phyloP scores from a whole-genome alignment of 495 filamentous ascomycete genomes.

The Penicillium simplicissimum region DNA sequence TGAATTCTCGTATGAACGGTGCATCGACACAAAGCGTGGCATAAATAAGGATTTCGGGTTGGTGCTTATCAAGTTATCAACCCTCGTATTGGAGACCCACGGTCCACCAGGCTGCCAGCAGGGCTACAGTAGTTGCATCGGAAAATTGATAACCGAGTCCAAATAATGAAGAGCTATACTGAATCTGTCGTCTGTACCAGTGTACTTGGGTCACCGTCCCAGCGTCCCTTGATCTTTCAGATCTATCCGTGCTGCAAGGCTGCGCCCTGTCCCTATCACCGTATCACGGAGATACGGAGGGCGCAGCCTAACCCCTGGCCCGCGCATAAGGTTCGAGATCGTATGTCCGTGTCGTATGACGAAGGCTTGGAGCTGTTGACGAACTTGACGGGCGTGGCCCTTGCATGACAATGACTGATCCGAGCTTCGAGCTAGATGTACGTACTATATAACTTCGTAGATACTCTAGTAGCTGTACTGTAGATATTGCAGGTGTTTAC shows the following conservation, averaged over 20 bases:
- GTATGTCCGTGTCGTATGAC: background rate
- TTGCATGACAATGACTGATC: background rate
- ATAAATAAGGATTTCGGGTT: constrained; percentile 4
- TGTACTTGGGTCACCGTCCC: background rate
- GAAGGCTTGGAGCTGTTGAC: background rate
- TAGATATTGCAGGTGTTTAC: background rate
- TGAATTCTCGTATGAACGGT: background rate
- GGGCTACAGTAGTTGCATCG: background rate
- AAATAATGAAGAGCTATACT: background rate
- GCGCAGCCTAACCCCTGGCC: background rate
- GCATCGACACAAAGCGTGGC: background rate
- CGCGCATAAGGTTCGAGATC: background rate
- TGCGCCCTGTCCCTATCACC: background rate
- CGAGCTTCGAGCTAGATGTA: background rate
- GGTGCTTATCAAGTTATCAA: background rate
- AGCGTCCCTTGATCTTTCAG: background rate
- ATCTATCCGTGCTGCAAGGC: background rate
- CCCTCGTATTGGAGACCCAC: background rate
- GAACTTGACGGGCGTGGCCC: constrained; percentile 9
- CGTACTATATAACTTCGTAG: no score
- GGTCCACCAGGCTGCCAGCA: background rate
- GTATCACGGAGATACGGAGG: background rate
- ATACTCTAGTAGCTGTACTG: no score
- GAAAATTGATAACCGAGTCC: background rate
- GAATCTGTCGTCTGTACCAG: background rate